Percentiles rank a stretch among this genome's conserved stretches.
phyloP scores from a whole-genome alignment of 306 rosid genomes.

The Fragaria ananassa region DNA sequence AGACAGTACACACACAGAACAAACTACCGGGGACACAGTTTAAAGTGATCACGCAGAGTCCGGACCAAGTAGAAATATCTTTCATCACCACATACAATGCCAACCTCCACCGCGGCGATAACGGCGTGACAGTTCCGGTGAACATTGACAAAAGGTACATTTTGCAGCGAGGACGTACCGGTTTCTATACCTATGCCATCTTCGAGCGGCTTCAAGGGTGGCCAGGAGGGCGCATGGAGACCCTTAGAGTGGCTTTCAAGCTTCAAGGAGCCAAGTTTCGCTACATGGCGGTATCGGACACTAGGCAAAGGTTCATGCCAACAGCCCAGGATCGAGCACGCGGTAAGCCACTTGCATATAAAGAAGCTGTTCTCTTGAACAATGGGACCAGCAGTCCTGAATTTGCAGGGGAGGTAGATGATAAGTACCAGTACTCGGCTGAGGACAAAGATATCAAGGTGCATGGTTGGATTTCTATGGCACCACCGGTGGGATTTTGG shows the following conservation, averaged over 20 bases:
- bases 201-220: conserved; percentile 50
- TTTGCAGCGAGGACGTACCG: conserved; percentile 49
- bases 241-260: conserved; percentile 56
- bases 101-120: no score
- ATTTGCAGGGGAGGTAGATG: conserved; percentile 77
- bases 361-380: conserved; percentile 71
- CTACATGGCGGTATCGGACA: conserved; percentile 68
- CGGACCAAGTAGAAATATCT: conserved; percentile 59
- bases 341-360: conserved; percentile 41
- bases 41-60: conserved; percentile 20
- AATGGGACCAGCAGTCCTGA: conserved; percentile 18
- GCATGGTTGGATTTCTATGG: conserved; percentile 60
- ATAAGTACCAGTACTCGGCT: conserved; percentile 66
- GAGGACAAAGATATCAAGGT: conserved; percentile 48
- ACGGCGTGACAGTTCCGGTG: conserved; percentile 38
- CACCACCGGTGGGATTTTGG: conserved; percentile 65
- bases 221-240: conserved; percentile 40
- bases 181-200: conserved; percentile 58
- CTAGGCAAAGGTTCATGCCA: conserved; percentile 66
- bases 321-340: conserved; percentile 24
- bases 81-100: conserved; percentile 44
- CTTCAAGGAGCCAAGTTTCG: conserved; percentile 44
- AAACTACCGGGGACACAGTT: conserved; percentile 41
- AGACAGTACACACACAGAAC: conserved; percentile 5
- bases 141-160: conserved; percentile 71